Evolutionary conservation across 768 basidiomycete genomes (phyloP), one percentile per base, ranked within the genome.

Genomic region (Mycena albidolilacea): DNA sequence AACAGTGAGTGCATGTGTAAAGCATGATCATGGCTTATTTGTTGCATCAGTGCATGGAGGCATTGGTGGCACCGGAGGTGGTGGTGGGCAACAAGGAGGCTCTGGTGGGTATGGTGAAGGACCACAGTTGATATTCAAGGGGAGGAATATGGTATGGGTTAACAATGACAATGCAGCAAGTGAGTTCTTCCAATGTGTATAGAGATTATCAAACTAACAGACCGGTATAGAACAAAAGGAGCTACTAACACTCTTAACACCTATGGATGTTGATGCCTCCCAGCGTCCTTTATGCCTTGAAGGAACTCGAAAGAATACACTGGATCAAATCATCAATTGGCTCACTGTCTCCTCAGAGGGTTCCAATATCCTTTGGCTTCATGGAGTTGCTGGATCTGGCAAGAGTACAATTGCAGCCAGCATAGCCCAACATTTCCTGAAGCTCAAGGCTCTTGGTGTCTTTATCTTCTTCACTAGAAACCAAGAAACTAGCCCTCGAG

Each of bases 271-370:
- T 55, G 54, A 55, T 55, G 54, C 54, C 7, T 55, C 54, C 54
- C 54, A 55, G 54, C 54, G 23, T 55, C 54, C 54, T 14, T 55
- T 55, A 55, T 55, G 54, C 30, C 54, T 55, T 35, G 54, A 55
- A 55, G 54, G 54, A 55, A 55, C 54, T 55, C 54, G 54, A 30
- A 55, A 35, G 54, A 55, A 55, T 55, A 55, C 35, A 10, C 54
- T 55, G 10, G 54, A 55, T 55, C 54, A 55, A 55, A 55, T 55
- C 30, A 55, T 55, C 54, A 30, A 55, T 30, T 11, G 12, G 30
- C 54, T 55, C 54, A 55, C 54, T 30, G 54, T 55, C 54, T 15
- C 54, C 15, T 55, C 54, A 55, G 54, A 55, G 54, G 54, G 54
- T 55, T 55, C 2, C 54, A 55, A 55, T 35, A 55, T 55, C 54